Evolutionary conservation across 306 rosid genomes (phyloP), one percentile per base, ranked within the genome.

Genomic region (Quillaja saponaria): DNA sequence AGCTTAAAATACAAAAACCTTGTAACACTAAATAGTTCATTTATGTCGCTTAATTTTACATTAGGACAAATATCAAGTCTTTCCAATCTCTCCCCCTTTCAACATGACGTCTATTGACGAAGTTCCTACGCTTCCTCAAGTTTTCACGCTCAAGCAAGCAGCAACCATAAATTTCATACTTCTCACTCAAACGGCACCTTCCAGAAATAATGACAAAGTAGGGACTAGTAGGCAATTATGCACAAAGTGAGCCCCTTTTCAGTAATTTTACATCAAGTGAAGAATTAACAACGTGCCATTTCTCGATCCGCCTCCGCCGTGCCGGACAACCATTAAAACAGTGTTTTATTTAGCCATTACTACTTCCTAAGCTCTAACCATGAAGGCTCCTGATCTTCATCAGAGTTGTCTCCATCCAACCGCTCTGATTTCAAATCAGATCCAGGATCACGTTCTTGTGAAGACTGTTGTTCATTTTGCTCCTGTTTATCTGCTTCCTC

Each of bases 361-460:
- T 25, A 25, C 4, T 25, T 79, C 10, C 87, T 74, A 13, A 85
- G 82, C 66, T 84, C 90, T 3, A 84, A 71, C 84, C 92, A 84
- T 9, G 57, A 78, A 25, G 76, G 70, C 20, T 84, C 86, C 49
- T 71, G 80, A 68, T 69, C n/a, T n/a, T n/a, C 73, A 21, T 53
- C 57, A 3, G 75, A 63, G 48, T 63, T 67, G 25, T 47, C n/a
- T n/a, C 49, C 81, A 67, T 76, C 78, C 40, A 67, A 64, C 63
- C 79, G 78, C 69, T 80, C 81, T 0, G 67, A 20, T 48, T 77
- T 76, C 39, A 71, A 64, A 37, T 62, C 78, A 0, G 48, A 46
- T 10, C 64, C 62, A 1, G 42, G 46, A 34, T 74, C 74, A 6
- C 21, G 46, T 40, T 78, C 90, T 0, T 66, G 80, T 8, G 74